Evolutionary conservation across 148 eudicot genomes (phyloP), one percentile per base, ranked within the genome.

Genomic region (Dianthus caryophyllus): DNA sequence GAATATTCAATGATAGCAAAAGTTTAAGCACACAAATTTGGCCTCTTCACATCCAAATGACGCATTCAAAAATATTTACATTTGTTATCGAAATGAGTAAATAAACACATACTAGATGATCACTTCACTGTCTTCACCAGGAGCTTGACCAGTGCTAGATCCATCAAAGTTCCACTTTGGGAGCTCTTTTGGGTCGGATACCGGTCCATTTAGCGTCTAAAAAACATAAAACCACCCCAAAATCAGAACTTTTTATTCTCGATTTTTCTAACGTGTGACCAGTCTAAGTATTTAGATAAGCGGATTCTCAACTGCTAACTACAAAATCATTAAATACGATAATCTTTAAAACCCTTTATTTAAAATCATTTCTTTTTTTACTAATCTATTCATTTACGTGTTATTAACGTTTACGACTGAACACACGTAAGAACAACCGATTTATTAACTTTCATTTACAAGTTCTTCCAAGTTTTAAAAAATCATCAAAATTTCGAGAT

Each of bases 131-230:
- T 84, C 84, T 67, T 73, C 58, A 21, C 87, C 87, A 33, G 82
- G 84, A 51, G 87, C 87, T 67, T 84, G 87, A 21, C 71, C 75
- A 48, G 87, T 84, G 74, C 87, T 84, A 8, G 87, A 84, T 65
- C 87, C 87, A 74, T 84, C 87, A 50, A 70, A 84, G 48, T 84
- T 84, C 87, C 87, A 84, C 65, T 78, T 81, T 31, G 84, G 87
- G 0, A 84, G 77, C 67, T 84, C 47, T 55, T 68, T 62, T 21
- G 87, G 84, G 64, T 78, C 80, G 43, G 71, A 24, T n/a, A 81
- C 73, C 6, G 84, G 84, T 26, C 75, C 87, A 56, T 64, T 56
- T 16, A 75, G 69, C 16, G 78, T 75, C 78, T 75, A 75, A 29
- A n/a, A 25, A 15, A 75, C 29, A 41, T 5, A 63, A 10, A 67